Evolutionary conservation across 108 stramenopile genomes (phyloP), one percentile per base, ranked within the genome.

Genomic region (Aurantiochytrium sp.): DNA sequence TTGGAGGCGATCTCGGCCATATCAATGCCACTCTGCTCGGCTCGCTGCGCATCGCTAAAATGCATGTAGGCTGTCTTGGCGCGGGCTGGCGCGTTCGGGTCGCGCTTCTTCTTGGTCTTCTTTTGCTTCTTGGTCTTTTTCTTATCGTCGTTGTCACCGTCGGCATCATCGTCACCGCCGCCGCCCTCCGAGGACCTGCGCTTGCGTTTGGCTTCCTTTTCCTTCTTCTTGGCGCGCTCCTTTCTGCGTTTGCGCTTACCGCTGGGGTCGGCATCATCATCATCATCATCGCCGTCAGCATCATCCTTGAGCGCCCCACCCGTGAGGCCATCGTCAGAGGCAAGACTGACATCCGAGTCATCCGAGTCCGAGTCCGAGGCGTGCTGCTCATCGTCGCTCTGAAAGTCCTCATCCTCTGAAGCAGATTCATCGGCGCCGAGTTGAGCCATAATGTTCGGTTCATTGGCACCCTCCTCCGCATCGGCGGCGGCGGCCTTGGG

Each of bases 401-500:
- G 53, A 12, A 35, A 25, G 23, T 44, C 88, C 29, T 44, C 60
- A 21, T 58, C 60, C 18, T 44, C 45, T 4, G 60, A 69, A 21
- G 6, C 60, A 10, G 64, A 69, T 43, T 28, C 88, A 18, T 64
- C 60, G 45, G 5, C 60, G 25, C 4, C 88, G 10, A n/a, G 3
- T 5, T 69, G 43, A 51, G 60, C 60, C 60, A 45, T 49, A 28
- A 57, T 21, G 53, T 5, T 45, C 47, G 12, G 83, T 5, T 60
- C 28, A 10, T 60, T 88, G 5, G 6, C 21, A 5, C 42, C 58
- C 47, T 59, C 59, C 12, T 88, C 59, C 44, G 87, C 87, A 5
- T 57, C 87, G 35, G 53, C 87, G 18, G 72, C 55, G 29, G 90
- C 29, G 88, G 92, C 95, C 90, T 97, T 93, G 73, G 97, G 93